These are phyloP conservation scores for Kwoniella mangroviensis DNA, from an alignment of 768 basidiomycete genomes.

Conservation along the genomic window DNA sequence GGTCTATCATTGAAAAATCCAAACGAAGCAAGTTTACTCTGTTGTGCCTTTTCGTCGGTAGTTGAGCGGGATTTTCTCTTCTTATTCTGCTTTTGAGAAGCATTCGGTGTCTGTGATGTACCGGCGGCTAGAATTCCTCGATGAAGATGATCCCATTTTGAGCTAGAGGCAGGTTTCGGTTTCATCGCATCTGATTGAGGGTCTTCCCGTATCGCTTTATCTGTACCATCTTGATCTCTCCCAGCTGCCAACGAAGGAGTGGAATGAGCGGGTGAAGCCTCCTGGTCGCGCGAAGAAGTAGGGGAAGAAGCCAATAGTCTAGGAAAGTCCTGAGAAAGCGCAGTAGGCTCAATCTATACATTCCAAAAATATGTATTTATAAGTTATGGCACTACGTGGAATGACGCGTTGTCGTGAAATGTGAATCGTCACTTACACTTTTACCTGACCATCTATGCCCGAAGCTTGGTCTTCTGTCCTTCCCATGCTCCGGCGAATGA, in stretches of 20 bases:
- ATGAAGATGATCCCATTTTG: slow-evolving; percentile 21
- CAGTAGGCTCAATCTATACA: slow-evolving; percentile 23
- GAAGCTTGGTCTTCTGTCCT: slow-evolving; percentile 2
- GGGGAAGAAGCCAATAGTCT: slow-evolving; percentile 17
- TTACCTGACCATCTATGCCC: slow-evolving; percentile 22
- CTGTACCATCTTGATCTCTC: too few species aligned
- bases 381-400: too few species aligned
- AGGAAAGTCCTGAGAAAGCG: slow-evolving; percentile 22
- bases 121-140: slow-evolving; percentile 14
- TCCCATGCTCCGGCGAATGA: not conserved
- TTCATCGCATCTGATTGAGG: too few species aligned
- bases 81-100: slow-evolving; percentile 1
- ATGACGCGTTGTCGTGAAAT: too few species aligned
- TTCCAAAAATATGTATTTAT: not conserved
- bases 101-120: not conserved
- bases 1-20: slow-evolving; percentile 38
- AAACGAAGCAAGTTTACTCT: slow-evolving; percentile 41
- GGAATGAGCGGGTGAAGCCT: not conserved
- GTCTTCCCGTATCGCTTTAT: too few species aligned
- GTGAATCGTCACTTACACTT: slow-evolving; percentile 13
- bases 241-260: not conserved
- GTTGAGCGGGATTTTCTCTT: slow-evolving; percentile 21
- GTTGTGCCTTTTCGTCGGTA: slow-evolving; percentile 9
- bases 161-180: not conserved
- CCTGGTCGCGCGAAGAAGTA: not conserved